Percentiles rank a stretch among this genome's conserved stretches.
Conservation (phyloP, 352 stramenopile species). For the Plasmopara viticola region DNA sequence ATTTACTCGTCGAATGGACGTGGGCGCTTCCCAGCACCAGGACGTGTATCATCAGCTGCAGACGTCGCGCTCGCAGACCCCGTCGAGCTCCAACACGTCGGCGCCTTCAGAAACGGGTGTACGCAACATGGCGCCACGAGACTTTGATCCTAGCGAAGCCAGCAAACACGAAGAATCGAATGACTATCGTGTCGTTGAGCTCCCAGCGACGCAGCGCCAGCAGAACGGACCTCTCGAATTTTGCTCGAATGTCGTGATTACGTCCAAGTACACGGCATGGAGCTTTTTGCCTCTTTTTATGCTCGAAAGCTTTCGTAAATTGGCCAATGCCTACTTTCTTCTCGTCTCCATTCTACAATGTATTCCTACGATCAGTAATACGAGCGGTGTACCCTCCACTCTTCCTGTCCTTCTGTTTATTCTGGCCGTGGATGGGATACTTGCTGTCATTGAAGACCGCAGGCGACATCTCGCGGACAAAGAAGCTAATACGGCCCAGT, state of each 20-base stretch:
- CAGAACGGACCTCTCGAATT: slow-evolving; percentile 28
- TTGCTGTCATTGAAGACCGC: slow-evolving; percentile 82
- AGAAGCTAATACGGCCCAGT: slow-evolving; percentile 73
- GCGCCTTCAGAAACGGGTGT: slow-evolving; percentile 3
- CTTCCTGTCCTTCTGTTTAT: slow-evolving; percentile 85
- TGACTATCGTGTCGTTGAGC: slow-evolving; percentile 51
- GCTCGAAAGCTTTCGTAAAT: slow-evolving; percentile 74
- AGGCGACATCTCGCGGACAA: slow-evolving; percentile 72
- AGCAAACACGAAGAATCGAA: slow-evolving; percentile 19
- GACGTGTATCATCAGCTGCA: slow-evolving; percentile 33
- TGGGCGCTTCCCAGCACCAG: slow-evolving; percentile 11
- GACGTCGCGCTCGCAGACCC: slow-evolving; percentile 22
- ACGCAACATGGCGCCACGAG: slow-evolving; percentile 16
- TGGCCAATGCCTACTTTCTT: slow-evolving; percentile 92
- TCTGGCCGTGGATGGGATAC: slow-evolving; percentile 79
- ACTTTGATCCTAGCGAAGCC: slow-evolving; percentile 3
- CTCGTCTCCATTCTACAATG: slow-evolving; percentile 83
- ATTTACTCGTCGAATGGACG: slow-evolving; percentile 20
- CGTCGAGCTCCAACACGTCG: slow-evolving; percentile 7
- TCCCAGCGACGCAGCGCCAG: slow-evolving; percentile 30
- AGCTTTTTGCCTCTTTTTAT: slow-evolving; percentile 89
- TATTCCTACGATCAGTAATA: slow-evolving; percentile 81
- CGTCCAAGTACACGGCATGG: slow-evolving; percentile 87
- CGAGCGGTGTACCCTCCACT: slow-evolving; percentile 68
- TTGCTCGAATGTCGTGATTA: slow-evolving; percentile 86